Conservation (phyloP, 495 filamentous ascomycete species). For the Neurospora sp. region DNA sequence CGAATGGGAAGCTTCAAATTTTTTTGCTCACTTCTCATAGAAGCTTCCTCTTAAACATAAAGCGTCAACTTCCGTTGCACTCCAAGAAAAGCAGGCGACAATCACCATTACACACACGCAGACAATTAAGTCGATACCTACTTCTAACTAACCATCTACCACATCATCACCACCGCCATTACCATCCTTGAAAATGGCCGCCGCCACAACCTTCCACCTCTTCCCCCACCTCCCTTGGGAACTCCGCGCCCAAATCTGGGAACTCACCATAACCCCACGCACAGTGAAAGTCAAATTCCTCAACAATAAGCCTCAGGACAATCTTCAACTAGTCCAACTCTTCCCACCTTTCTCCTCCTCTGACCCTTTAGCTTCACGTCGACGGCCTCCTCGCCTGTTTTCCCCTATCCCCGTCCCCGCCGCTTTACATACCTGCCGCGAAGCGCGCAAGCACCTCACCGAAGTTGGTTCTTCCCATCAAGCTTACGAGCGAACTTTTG, state of each 20-base stretch:
- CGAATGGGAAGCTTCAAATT: too few relatives aligned
- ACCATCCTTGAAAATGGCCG: background rate
- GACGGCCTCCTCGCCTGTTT: background rate
- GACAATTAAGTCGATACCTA: background rate
- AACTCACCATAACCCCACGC: background rate
- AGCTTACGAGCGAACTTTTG: background rate
- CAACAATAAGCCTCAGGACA: too few relatives aligned
- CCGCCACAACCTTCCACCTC: background rate
- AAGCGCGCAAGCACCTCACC: conserved; percentile 8
- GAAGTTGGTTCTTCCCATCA: background rate
- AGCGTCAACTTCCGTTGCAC: background rate
- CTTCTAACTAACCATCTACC: background rate
- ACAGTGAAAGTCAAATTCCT: background rate
- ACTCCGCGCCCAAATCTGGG: conserved; percentile 14
- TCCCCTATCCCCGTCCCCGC: conserved; percentile 14
- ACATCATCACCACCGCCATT: background rate
- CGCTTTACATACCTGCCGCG: conserved; percentile 15
- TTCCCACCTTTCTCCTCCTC: background rate
- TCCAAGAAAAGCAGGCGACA: background rate
- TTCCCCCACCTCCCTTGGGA: conserved; percentile 12
- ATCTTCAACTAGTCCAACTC: too few relatives aligned
- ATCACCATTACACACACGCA: background rate
- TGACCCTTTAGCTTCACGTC: background rate
- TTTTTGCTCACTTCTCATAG: too few relatives aligned
- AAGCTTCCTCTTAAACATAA: background rate